Evolutionary conservation across 2,329 filamentous ascomycete genomes (phyloP), one percentile per base, ranked within the genome.

Genomic region (Hypomyces perniciosus): DNA sequence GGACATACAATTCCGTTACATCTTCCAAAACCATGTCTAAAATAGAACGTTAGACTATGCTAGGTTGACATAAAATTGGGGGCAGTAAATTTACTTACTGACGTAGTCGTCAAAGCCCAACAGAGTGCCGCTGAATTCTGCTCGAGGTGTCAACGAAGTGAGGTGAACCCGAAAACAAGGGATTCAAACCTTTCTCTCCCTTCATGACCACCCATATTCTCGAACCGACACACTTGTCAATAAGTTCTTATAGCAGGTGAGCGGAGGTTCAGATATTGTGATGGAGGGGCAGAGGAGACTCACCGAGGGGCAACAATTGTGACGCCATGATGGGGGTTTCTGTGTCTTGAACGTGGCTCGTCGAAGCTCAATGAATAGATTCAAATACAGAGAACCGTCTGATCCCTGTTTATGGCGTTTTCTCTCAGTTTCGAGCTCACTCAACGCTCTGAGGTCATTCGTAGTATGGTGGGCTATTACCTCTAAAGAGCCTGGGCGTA

Each of bases 191-290:
- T 77, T 96, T 97, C 68, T 97, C 93, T 59, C 91, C 90, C 74
- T 99, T 99, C 93, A 99, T 99, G 63, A 99, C 84, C 57, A 99
- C 91, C 91, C 92, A 96, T 70, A 99, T 97, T 63, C 86, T 87
- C 49, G 91, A 97, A 55, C 93, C 93, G 59, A 99, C 91, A 68
- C 93, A 99, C 73, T 96, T 96, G 77, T 99, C 93, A 70, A 99
- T 97, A 67, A 99, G 83, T 73, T 99, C 93, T 96, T 28, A 10
- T 48, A 6, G 45, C 51, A 26, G 53, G 51, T 41, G 42, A 50
- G 31, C n/a, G 35, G 8, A 34, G 4, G 44, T n/a, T 9, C 33
- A 3, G 42, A 9, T 9, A 38, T n/a, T 5, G 33, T 31, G 38
- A 31, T 37, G 48, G 33, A n/a, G 20, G 40, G 27, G 44, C n/a